A percentile compares a stretch with the other conserved stretches of the same genome.
Conservation (phyloP, 1,284 basidiomycete genomes). For the Puccinia novopanici region DNA sequence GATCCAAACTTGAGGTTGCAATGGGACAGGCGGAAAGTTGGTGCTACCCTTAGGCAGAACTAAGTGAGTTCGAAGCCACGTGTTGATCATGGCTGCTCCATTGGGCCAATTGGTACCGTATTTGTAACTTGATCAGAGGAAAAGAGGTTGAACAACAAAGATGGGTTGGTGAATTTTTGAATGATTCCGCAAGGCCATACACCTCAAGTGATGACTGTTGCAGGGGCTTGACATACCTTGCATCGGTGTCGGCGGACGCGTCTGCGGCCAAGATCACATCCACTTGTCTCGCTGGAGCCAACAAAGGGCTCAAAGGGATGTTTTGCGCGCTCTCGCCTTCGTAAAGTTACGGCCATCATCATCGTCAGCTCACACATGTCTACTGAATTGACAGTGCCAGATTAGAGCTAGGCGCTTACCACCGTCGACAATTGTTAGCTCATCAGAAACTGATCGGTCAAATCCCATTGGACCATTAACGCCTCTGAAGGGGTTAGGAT, state of each 20-base stretch:
- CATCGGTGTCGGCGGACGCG: constrained; percentile 64
- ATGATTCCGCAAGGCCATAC: neutral
- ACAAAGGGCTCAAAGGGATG: constrained; percentile 68
- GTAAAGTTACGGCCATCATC: neutral
- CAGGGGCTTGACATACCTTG: constrained; percentile 63
- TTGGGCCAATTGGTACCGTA: constrained; percentile 67
- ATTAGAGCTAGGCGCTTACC: no score
- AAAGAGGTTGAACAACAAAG: no score
- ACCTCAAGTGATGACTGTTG: no score
- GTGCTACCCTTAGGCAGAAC: neutral
- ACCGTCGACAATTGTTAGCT: constrained; percentile 62
- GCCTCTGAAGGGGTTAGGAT: constrained; percentile 48
- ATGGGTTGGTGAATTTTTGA: no score
- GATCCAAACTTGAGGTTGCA: constrained; percentile 32
- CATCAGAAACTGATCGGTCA: constrained; percentile 54
- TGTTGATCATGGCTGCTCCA: constrained; percentile 61
- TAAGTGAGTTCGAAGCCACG: constrained; percentile 53
- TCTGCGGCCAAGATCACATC: constrained; percentile 73
- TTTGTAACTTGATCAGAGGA: neutral
- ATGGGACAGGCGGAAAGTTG: constrained; percentile 37
- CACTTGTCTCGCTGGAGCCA: constrained; percentile 67
- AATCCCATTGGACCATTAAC: constrained; percentile 50
- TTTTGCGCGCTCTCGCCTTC: constrained; percentile 31
- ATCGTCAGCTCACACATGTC: constrained; percentile 53
- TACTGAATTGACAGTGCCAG: no score